Evolutionary conservation across 2,329 filamentous ascomycete species (phyloP), one percentile per base, ranked within the genome.

Genomic region (Alternaria postmessia): DNA sequence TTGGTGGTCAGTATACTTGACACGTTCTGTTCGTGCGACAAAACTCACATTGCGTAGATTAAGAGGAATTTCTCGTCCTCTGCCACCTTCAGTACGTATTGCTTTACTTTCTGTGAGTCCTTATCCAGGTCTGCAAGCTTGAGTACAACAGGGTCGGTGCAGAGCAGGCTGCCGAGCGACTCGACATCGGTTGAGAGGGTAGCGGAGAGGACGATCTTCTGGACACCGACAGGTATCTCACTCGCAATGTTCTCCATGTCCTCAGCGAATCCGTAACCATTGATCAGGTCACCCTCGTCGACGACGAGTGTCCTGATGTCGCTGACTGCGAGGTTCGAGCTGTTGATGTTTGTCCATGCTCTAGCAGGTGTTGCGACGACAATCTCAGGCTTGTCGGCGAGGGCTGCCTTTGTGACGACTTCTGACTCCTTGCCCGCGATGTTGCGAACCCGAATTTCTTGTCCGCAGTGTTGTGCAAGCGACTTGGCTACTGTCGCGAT

Each of bases 51-150:
- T 61, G 97, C 91, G 73, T 97, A 98, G 18, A 91, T 88, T 43
- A 99, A 81, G 38, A 99, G 81, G 73, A 98, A 99, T 76, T 99
- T 99, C 72, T 98, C 95, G 67, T 98, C 94, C 80, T 99, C 95
- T n/a, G 88, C 92, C 68, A 93, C 96, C 85, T 89, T 93, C 66
- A 97, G 91, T 30, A 94, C 88, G 73, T 93, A 97, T 80, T 98
- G 95, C 55, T 89, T 92, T 28, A 98, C 86, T 5, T 88, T 90
- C 63, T 90, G 88, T 20, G 89, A 88, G 66, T 92, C 89, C 22
- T 89, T 89, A 67, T 96, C 92, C 51, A 89, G 86, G 66, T 96
- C 92, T 64, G 95, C 91, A 18, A 99, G 81, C 73, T 96, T 90
- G 67, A 99, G 81, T 43, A 95, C 80, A 1, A 88, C 89, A 0